phyloP scores from a whole-genome alignment of 2,329 filamentous ascomycete species.

The Cucurbitaria berberidis region DNA sequence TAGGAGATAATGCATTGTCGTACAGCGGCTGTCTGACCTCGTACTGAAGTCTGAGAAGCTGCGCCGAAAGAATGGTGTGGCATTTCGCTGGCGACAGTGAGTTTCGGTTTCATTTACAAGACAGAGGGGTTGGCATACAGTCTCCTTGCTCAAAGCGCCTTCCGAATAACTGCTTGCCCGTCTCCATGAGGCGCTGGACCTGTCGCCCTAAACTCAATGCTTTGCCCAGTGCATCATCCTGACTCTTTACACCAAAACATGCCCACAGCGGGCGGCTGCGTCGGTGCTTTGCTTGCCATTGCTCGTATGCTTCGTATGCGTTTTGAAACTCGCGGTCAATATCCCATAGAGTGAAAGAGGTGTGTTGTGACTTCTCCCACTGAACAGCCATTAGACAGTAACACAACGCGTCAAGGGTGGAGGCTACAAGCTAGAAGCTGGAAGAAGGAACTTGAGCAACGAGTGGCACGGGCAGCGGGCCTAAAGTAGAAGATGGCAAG shows the following conservation, averaged over 20 bases:
- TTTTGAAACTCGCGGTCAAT: conserved; percentile 46
- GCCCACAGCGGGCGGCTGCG: conserved; percentile 33
- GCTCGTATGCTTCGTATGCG: conserved; percentile 41
- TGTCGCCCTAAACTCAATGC: conserved; percentile 36
- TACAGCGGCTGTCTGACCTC: conserved; percentile 40
- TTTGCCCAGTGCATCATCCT: conserved; percentile 37
- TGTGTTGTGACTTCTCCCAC: conserved; percentile 40
- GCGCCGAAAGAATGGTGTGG: conserved; percentile 38
- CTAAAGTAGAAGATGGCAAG: conserved; percentile 8
- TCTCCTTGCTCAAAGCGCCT: conserved; percentile 42
- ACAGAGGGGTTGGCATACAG: conserved; percentile 19
- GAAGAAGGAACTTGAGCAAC: conserved; percentile 4
- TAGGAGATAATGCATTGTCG: conserved; percentile 33
- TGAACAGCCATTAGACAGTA: conserved; percentile 20
- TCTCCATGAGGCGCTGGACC: conserved; percentile 35
- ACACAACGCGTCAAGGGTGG: conserved; percentile 2
- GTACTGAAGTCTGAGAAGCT: conserved; percentile 42
- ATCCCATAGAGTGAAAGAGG: conserved; percentile 43
- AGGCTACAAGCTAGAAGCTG: neutral
- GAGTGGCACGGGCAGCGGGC: conserved; percentile 2
- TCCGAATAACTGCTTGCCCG: conserved; percentile 35
- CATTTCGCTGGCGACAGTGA: conserved; percentile 37
- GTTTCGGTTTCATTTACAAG: neutral
- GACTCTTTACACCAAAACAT: conserved; percentile 29
- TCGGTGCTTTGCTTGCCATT: conserved; percentile 31